Conservation (phyloP, 148 eudicot genomes). For the Amaranthus cruentus region DNA sequence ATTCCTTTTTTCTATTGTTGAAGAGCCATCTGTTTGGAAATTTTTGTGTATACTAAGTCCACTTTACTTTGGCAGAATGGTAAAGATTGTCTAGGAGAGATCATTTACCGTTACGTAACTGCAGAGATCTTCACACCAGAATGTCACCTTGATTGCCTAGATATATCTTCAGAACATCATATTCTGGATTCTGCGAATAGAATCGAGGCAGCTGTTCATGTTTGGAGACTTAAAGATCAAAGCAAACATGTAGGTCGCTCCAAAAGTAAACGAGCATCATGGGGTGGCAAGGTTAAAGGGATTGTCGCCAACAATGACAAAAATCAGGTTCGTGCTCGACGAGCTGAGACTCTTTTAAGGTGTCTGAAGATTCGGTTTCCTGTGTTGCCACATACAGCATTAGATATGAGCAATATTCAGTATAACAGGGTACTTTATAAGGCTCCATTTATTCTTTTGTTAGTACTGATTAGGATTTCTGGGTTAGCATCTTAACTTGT, state of each 20-base stretch:
- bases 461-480: neutral
- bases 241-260: slow-evolving; percentile 36
- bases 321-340: slow-evolving; percentile 54
- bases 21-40: neutral
- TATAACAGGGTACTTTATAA: slow-evolving; percentile 63
- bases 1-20: neutral
- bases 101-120: slow-evolving; percentile 70
- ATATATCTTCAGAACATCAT: slow-evolving; percentile 82
- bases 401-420: slow-evolving; percentile 94
- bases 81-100: slow-evolving; percentile 78
- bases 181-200: slow-evolving; percentile 80
- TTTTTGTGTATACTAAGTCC: neutral
- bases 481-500: too few relatives aligned
- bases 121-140: slow-evolving; percentile 83
- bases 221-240: slow-evolving; percentile 71
- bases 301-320: slow-evolving; percentile 65
- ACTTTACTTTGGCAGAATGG: slow-evolving; percentile 57
- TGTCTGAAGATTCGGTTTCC: slow-evolving; percentile 76
- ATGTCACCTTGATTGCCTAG: slow-evolving; percentile 71
- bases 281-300: slow-evolving; percentile 84
- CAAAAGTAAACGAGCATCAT: slow-evolving; percentile 53
- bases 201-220: slow-evolving; percentile 89
- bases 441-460: neutral
- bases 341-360: slow-evolving; percentile 71
- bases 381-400: slow-evolving; percentile 81